phyloP scores from a whole-genome alignment of 2,329 filamentous ascomycete genomes.

The Lasiodiplodia hormozganensis region DNA sequence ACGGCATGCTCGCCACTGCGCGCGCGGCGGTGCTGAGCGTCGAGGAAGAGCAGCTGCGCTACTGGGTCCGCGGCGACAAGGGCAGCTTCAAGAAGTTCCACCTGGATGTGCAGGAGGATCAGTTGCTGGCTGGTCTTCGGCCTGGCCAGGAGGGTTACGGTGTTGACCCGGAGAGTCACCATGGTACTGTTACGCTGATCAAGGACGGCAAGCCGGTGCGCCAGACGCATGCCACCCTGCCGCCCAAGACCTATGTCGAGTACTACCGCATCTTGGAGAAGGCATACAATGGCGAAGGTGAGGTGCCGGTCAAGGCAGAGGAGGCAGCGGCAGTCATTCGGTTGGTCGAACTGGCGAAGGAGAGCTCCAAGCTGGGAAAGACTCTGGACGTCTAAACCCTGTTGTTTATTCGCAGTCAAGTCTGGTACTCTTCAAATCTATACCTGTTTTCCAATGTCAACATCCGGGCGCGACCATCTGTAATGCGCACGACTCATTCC shows the following conservation, averaged over 20 bases:
- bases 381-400: conserved; percentile 46
- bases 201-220: conserved; percentile 57
- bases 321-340: conserved; percentile 62
- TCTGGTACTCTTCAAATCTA: conserved; percentile 17
- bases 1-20: conserved; percentile 70
- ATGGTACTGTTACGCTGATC: conserved; percentile 64
- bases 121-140: conserved; percentile 69
- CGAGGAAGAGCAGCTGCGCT: conserved; percentile 73
- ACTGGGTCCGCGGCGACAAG: conserved; percentile 77
- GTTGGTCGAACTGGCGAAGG: conserved; percentile 62
- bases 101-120: conserved; percentile 78
- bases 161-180: conserved; percentile 64
- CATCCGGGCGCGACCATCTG: background rate
- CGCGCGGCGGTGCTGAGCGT: conserved; percentile 73
- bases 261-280: conserved; percentile 67
- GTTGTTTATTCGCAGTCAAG: background rate
- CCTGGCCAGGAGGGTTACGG: conserved; percentile 71
- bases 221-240: conserved; percentile 31
- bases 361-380: conserved; percentile 60
- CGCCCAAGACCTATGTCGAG: conserved; percentile 71
- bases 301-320: conserved; percentile 61
- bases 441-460: conserved; percentile 15
- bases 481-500: background rate
- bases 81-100: conserved; percentile 76
- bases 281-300: conserved; percentile 59